Base-by-base conservation (phyloP, 192 early-diverging fungal genomes). In the Umbelopsis isabellina region DNA sequence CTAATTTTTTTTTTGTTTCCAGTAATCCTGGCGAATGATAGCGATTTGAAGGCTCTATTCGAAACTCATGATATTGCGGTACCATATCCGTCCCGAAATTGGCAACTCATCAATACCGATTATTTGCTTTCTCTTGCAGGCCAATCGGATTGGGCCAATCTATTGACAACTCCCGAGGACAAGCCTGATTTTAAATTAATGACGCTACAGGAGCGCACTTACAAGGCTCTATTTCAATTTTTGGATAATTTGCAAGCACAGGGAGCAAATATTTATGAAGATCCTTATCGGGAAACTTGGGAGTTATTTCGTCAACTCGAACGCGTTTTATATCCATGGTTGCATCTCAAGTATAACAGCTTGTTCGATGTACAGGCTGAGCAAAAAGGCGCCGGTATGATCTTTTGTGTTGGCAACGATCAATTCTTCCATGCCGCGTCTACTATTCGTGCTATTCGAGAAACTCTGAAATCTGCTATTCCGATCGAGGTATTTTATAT, bases 401-500 rank as follows among this genome's bases (percentile, higher is more conserved):
- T 79, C n/a, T 70, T 75, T 44, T 75, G 70, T 47, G 78, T 71
- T 12, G 78, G 81, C 30, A 83, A 83, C 48, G 22, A 52, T n/a
- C 81, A 79, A 68, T 83, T 83, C 23, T 71, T 80, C 33, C 77
- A 72, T 53, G 73, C 78, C 11, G 73, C 77, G 1, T 77, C 81
- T 1, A 66, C 78, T 4, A 83, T 83, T 20, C 78, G 77, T 37
- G 67, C 75, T 7, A 20, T 83, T 37, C 73, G 81, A 44, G 74
- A 79, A 46, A 48, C 64, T 12, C 58, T 79, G 21, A 72, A 83
- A 53, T 79, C 72, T 1, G 65, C 41, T 6, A 65, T 90, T 16
- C 89, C 86, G 10, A 86, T 90, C 30, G 81, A 90, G 46, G 27
- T 90, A 9, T 85, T 87, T 48, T 83, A 87, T 41, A 75, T 79